Conservation (phyloP, 169 alveolate genomes). For the Theileria sp. region DNA sequence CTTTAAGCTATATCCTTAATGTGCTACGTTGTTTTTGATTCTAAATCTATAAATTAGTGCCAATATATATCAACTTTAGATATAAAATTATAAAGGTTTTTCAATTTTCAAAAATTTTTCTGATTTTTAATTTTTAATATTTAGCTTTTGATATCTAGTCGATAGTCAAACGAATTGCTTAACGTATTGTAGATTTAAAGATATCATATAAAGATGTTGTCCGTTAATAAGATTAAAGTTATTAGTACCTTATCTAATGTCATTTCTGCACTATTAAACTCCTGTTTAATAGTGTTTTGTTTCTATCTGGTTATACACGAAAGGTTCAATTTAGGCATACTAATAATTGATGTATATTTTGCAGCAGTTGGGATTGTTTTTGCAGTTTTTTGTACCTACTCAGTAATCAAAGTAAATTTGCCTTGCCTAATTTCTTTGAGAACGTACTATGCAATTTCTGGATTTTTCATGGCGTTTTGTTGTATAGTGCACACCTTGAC, state of each 20-base stretch:
- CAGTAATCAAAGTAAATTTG: neutral
- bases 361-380: neutral
- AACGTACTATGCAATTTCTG: neutral
- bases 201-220: neutral
- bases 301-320: neutral
- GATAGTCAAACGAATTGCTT: neutral
- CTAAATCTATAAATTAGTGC: conserved; percentile 1
- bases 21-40: conserved; percentile 17
- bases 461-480: neutral
- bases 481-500: neutral
- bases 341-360: neutral
- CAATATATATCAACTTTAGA: neutral
- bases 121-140: conserved; percentile 13
- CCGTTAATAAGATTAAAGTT: neutral
- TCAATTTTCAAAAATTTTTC: neutral
- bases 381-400: neutral
- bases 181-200: neutral
- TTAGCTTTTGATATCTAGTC: conserved; percentile 2
- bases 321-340: neutral
- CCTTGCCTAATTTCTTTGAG: neutral
- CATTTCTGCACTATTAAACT: neutral
- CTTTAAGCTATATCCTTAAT: neutral
- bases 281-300: neutral
- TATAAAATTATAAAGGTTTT: neutral
- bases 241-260: neutral